phyloP scores from a whole-genome alignment of 2,329 filamentous ascomycete genomes.

The Thielaviopsis punctulata region DNA sequence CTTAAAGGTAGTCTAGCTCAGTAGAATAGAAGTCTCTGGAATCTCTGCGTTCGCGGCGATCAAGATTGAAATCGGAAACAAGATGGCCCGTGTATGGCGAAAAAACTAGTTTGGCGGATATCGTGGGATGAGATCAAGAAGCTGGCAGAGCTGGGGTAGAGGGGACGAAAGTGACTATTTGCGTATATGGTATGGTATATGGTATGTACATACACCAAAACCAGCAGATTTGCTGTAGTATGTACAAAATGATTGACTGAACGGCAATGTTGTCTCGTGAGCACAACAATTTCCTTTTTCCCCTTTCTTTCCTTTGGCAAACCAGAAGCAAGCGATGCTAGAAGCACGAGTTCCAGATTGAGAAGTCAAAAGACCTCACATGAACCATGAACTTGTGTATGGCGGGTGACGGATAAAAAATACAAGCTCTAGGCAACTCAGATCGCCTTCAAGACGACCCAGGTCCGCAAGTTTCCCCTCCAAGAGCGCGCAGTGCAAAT shows the following conservation, averaged over 20 bases:
- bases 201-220: background rate
- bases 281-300: no score
- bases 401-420: no score
- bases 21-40: background rate
- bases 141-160: background rate
- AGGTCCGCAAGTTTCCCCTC: no score
- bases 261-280: background rate
- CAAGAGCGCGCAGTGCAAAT: no score
- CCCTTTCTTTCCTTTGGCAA: background rate
- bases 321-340: background rate
- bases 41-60: background rate
- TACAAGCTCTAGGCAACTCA: no score
- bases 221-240: background rate
- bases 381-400: background rate
- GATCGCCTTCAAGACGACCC: no score
- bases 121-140: background rate
- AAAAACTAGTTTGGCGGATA: background rate
- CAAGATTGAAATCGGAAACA: background rate
- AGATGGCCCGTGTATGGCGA: background rate
- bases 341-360: background rate
- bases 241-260: background rate
- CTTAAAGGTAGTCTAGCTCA: background rate
- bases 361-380: background rate
- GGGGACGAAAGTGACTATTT: background rate
- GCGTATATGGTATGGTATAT: background rate